A percentile compares a stretch with the other conserved stretches of the same genome.
phyloP scores from a whole-genome alignment of 495 filamentous ascomycete genomes.

The Penicillium pancosmium region DNA sequence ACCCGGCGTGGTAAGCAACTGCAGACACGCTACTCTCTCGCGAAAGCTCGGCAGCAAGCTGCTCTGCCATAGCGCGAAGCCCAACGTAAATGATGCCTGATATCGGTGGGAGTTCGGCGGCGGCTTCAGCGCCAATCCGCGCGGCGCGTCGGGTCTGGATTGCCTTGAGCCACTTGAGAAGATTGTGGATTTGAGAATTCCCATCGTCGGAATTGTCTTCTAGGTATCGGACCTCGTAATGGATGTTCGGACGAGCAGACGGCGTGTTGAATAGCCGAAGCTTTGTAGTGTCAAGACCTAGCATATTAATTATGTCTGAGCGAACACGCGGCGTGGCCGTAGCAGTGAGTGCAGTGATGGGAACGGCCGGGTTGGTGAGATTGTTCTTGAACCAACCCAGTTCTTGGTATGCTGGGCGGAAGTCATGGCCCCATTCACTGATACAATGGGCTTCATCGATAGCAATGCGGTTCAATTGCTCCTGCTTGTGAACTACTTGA shows the following conservation, averaged over 20 bases:
- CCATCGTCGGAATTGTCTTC: constrained; percentile 47
- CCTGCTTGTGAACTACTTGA: constrained; percentile 72
- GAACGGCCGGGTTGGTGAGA: constrained; percentile 76
- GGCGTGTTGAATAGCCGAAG: constrained; percentile 80
- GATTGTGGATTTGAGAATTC: constrained; percentile 61
- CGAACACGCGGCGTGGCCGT: constrained; percentile 83
- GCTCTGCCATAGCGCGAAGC: constrained; percentile 74
- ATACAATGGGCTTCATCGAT: constrained; percentile 98
- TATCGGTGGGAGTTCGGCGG: constrained; percentile 61
- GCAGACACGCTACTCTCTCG: constrained; percentile 42
- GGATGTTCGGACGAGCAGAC: constrained; percentile 79
- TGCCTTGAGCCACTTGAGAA: constrained; percentile 71
- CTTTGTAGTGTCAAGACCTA: constrained; percentile 61
- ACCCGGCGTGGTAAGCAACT: constrained; percentile 55
- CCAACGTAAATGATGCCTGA: constrained; percentile 91
- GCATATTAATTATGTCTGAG: constrained; percentile 73
- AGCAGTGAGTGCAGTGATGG: constrained; percentile 88
- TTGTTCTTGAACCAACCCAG: constrained; percentile 85
- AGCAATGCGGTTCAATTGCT: constrained; percentile 80
- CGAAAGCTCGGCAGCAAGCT: constrained; percentile 57
- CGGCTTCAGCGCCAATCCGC: constrained; percentile 39
- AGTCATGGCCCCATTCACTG: constrained; percentile 98
- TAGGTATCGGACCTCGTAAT: constrained; percentile 91
- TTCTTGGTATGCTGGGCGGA: constrained; percentile 86
- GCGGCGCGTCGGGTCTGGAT: constrained; percentile 66